Conservation (phyloP, 179 eudicot genomes). For the Monotropa hypopitys region DNA sequence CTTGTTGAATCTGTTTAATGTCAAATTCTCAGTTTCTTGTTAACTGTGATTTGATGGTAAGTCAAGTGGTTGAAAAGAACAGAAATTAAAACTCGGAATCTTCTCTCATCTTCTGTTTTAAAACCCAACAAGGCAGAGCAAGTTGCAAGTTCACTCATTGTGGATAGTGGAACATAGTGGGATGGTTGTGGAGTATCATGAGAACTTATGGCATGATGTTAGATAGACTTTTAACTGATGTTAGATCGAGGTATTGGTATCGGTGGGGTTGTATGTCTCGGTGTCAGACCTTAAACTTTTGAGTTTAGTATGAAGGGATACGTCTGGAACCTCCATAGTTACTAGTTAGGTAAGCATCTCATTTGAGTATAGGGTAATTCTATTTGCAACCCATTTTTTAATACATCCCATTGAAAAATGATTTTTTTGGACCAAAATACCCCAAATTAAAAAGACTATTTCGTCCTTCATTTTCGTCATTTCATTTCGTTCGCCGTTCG, state of each 20-base stretch:
- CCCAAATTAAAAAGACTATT: no score
- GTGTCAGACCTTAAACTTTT: neutral
- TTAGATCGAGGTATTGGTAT: neutral
- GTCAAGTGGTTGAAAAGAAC: neutral
- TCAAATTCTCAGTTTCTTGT: neutral
- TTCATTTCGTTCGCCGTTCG: no score
- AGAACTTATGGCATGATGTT: neutral
- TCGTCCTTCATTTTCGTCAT: no score
- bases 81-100: neutral
- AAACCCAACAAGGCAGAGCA: neutral
- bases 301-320: neutral
- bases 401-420: no score
- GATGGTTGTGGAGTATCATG: neutral
- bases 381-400: no score
- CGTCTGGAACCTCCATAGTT: neutral
- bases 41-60: neutral
- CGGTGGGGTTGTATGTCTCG: neutral
- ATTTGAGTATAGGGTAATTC: neutral
- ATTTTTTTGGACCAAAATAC: no score
- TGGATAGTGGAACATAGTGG: neutral
- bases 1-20: neutral
- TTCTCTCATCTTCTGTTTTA: neutral
- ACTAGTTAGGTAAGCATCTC: neutral
- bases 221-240: neutral
- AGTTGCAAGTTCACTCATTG: neutral